Evolutionary conservation across 306 rosid genomes (phyloP).

Genomic region (Castanea mollissima): DNA sequence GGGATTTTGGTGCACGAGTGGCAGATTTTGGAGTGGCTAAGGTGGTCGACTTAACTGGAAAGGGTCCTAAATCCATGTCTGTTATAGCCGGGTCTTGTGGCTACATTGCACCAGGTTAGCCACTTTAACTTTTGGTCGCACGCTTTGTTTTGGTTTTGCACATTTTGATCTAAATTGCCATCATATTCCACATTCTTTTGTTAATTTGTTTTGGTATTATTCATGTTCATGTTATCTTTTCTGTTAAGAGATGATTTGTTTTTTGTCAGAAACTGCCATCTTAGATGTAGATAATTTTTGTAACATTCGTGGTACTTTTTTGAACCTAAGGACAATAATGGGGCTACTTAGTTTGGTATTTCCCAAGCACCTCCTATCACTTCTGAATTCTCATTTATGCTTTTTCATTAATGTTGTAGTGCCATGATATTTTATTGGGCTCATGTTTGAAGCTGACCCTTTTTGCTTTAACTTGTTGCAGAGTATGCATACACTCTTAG

Average conservation of each 20-base stretch:
- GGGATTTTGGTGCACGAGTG: slow-evolving; percentile 73
- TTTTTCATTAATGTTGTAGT: background rate
- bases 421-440: background rate
- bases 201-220: background rate
- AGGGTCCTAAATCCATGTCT: slow-evolving; percentile 80
- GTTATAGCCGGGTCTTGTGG: slow-evolving; percentile 93
- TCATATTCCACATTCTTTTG: background rate
- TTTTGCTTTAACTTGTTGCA: slow-evolving; percentile 35
- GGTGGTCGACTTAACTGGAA: slow-evolving; percentile 56
- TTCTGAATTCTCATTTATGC: background rate
- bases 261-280: no score
- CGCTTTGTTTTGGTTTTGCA: slow-evolving; percentile 2
- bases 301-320: background rate
- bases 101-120: slow-evolving; percentile 93
- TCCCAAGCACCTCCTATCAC: background rate
- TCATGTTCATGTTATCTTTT: background rate
- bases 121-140: slow-evolving; percentile 3
- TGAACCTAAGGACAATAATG: background rate
- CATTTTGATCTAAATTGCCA: background rate
- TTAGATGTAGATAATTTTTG: no score
- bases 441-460: slow-evolving; percentile 1
- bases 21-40: slow-evolving; percentile 94
- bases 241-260: background rate
- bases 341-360: background rate
- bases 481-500: slow-evolving; percentile 92